These are phyloP conservation scores for Yamadazyma philogaea DNA, from an alignment of 805 yeast genomes.

Conservation along the genomic window DNA sequence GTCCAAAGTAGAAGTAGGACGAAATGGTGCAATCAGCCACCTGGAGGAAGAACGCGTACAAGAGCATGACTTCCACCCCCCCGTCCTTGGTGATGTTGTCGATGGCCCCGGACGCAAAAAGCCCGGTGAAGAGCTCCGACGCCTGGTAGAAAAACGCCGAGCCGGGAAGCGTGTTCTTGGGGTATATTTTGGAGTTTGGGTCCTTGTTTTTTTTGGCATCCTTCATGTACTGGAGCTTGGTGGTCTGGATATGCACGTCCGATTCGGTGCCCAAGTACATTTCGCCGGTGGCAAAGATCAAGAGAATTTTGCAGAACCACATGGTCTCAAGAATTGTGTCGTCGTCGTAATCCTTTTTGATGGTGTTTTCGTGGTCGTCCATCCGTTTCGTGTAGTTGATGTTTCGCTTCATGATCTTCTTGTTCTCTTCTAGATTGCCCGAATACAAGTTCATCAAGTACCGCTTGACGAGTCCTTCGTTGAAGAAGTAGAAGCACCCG, in stretches of 20 bases:
- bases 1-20: slow-evolving; percentile 75
- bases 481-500: slow-evolving; percentile 81
- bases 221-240: slow-evolving; percentile 18
- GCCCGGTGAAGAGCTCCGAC: slow-evolving; percentile 71
- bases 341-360: slow-evolving; percentile 42
- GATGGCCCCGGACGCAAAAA: slow-evolving; percentile 76
- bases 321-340: slow-evolving; percentile 70
- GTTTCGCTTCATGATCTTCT: slow-evolving; percentile 35
- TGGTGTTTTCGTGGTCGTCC: slow-evolving; percentile 36
- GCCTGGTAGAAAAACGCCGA: slow-evolving; percentile 77
- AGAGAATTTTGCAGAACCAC: slow-evolving; percentile 73
- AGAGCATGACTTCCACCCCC: slow-evolving; percentile 69
- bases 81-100: slow-evolving; percentile 77
- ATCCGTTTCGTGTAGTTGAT: slow-evolving; percentile 21
- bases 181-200: slow-evolving; percentile 15
- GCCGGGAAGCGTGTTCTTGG: slow-evolving; percentile 60
- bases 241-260: slow-evolving; percentile 50
- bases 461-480: slow-evolving; percentile 73
- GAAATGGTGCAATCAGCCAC: slow-evolving; percentile 84
- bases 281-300: slow-evolving; percentile 77
- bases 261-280: slow-evolving; percentile 79
- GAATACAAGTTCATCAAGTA: slow-evolving; percentile 63
- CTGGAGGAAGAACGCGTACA: slow-evolving; percentile 76
- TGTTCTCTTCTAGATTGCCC: slow-evolving; percentile 40
- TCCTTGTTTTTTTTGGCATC: slow-evolving; percentile 15